phyloP scores from a whole-genome alignment of 106 monocot species.

The Vanilla planifolia region DNA sequence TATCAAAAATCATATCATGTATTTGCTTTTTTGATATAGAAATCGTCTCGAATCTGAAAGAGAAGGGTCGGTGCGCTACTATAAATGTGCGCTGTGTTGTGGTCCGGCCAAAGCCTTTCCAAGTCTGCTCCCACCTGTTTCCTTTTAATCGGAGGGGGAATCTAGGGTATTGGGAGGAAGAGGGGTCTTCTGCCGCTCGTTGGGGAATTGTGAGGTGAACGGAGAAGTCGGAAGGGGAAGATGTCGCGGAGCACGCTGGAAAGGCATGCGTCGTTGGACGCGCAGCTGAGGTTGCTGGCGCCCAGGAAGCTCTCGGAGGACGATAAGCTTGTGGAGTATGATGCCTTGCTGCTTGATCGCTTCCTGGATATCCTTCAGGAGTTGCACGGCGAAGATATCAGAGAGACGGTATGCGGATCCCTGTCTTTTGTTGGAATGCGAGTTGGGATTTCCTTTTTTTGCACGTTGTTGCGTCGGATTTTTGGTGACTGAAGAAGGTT shows the following conservation, averaged over 20 bases:
- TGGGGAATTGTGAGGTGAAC: conserved; percentile 6
- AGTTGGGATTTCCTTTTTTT: background rate
- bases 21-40: too few relatives aligned
- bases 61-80: too few relatives aligned
- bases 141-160: background rate
- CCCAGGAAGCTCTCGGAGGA: conserved; percentile 88
- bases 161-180: conserved; percentile 2
- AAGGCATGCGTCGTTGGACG: conserved; percentile 81
- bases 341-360: conserved; percentile 76
- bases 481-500: background rate
- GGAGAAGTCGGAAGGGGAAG: background rate
- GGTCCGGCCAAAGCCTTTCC: too few relatives aligned
- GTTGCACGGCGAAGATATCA: conserved; percentile 65
- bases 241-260: conserved; percentile 53
- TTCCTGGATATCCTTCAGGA: conserved; percentile 94
- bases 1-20: too few relatives aligned
- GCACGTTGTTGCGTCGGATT: background rate
- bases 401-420: conserved; percentile 52
- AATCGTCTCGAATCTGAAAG: too few relatives aligned
- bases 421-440: background rate
- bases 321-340: conserved; percentile 91
- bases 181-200: background rate
- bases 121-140: too few relatives aligned
- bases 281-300: conserved; percentile 77
- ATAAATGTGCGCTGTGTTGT: too few relatives aligned